Conservation (phyloP, 768 basidiomycete species). For the Tephrocybe sp. region DNA sequence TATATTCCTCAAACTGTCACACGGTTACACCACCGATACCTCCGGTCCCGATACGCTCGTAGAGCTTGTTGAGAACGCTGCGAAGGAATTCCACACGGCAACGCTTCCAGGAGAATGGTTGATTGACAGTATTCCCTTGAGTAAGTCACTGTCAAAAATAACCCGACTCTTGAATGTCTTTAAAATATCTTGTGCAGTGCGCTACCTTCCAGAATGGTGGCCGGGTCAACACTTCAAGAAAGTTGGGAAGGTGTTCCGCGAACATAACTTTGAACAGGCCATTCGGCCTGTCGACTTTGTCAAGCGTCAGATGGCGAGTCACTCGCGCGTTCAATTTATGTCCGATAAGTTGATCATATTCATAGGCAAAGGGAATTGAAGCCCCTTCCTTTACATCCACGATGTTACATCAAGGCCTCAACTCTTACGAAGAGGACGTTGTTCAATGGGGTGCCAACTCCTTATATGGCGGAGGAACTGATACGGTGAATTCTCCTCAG, state of each 20-base stretch:
- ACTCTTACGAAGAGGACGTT: constrained; percentile 14
- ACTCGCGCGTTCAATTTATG: not conserved
- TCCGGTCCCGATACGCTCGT: constrained; percentile 7
- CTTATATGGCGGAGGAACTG: constrained; percentile 19
- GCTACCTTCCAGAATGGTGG: constrained; percentile 18
- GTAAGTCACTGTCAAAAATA: constrained; percentile 1
- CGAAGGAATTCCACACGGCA: constrained; percentile 12
- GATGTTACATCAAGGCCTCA: constrained; percentile 15
- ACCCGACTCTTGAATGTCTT: not conserved
- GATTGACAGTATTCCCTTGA: constrained; percentile 15
- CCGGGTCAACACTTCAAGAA: constrained; percentile 21
- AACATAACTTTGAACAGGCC: constrained; percentile 18
- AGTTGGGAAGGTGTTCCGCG: constrained; percentile 12
- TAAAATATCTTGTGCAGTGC: constrained; percentile 12
- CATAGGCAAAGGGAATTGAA: constrained; percentile 14
- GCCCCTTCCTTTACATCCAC: constrained; percentile 17
- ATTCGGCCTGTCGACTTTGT: constrained; percentile 19
- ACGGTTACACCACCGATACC: constrained; percentile 18
- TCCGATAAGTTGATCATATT: not conserved
- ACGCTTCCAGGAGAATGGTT: constrained; percentile 15
- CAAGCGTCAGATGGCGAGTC: constrained; percentile 17
- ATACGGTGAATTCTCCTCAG: constrained; percentile 9
- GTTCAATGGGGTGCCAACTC: constrained; percentile 18
- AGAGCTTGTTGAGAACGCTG: constrained; percentile 7
- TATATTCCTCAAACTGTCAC: constrained; percentile 20